phyloP scores from a whole-genome alignment of 1,284 basidiomycete species.

The Takashimella tepidaria region DNA sequence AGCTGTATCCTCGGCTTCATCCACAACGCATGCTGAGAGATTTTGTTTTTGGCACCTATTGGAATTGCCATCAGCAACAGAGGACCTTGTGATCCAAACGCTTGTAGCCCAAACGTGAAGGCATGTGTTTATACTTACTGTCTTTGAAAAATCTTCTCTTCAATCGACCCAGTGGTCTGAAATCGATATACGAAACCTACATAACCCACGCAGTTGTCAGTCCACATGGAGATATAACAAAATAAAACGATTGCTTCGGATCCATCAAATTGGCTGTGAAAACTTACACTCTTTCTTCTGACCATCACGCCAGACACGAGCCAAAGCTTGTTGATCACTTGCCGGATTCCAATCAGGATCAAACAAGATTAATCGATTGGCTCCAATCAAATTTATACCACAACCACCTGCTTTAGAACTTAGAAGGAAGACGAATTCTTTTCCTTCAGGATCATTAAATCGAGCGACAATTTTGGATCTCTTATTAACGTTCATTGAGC shows the following conservation, averaged over 20 bases:
- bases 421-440: constrained; percentile 92
- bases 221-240: too few relatives aligned
- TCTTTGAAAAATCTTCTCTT: constrained; percentile 97
- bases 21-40: constrained; percentile 92
- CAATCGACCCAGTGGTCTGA: constrained; percentile 94
- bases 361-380: constrained; percentile 91
- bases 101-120: neutral
- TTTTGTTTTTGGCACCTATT: constrained; percentile 82
- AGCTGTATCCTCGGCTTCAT: constrained; percentile 93
- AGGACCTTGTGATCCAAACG: neutral
- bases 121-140: constrained; percentile 50
- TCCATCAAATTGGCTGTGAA: too few relatives aligned
- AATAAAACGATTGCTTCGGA: too few relatives aligned
- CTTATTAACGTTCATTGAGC: constrained; percentile 88
- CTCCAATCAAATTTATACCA: constrained; percentile 96
- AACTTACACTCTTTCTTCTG: constrained; percentile 95
- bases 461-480: constrained; percentile 95
- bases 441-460: constrained; percentile 93
- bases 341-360: constrained; percentile 99
- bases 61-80: too few relatives aligned
- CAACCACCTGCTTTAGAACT: constrained; percentile 97
- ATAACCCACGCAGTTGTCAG: too few relatives aligned
- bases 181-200: constrained; percentile 97
- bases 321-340: constrained; percentile 95
- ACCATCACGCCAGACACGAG: constrained; percentile 98